Base-by-base conservation (phyloP, 1,139 yeast genomes). In the Yamadazyma atmosphaerica region DNA sequence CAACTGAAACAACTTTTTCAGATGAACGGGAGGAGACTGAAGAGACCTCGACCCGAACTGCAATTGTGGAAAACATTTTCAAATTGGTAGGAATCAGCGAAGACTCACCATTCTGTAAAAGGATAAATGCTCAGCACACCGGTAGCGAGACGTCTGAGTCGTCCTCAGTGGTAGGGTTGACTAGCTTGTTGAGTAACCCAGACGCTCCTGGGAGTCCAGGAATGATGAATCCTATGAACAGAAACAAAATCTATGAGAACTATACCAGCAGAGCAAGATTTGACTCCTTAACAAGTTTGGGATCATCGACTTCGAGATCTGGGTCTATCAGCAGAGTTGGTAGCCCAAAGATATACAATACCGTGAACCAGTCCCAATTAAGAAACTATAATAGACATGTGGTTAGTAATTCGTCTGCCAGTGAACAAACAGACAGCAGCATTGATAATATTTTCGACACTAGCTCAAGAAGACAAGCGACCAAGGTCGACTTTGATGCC, bases 1-100 rank as follows among this genome's bases (percentile, higher is more conserved):
- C 40, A 2, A 42, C 47, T 16, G 66, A 65, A 24, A 56, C 73
- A 26, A 60, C 65, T 1, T 80, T 83, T 42, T 74, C 82, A 9
- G 80, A 77, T 22, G 83, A 81, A 34, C 50, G 61, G 7, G 88
- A 84, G 45, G 95, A 86, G 50, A 81, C 86, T 0, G 94, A 86
- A 47, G 95, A 87, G 35, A 68, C 81, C 0, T 76, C 87, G 0
- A 61, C 87, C 31, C 70, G 89, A 33, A 68, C 75, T 22, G 89
- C 95, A 0, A 62, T 92, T 2, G 77, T 85, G 5, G 96, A 87
- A 49, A 83, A 82, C 31, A 77, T 92, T 39, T 86, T 90, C 56
- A 74, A 75, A 41, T 65, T 81, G 21, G 65, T 90, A 27, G 97
- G 97, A 0, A 71, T 90, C 11, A 76, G 76, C 32, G 75, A 73